phyloP scores from a whole-genome alignment of 768 basidiomycete species.

The Trametes villosa region DNA sequence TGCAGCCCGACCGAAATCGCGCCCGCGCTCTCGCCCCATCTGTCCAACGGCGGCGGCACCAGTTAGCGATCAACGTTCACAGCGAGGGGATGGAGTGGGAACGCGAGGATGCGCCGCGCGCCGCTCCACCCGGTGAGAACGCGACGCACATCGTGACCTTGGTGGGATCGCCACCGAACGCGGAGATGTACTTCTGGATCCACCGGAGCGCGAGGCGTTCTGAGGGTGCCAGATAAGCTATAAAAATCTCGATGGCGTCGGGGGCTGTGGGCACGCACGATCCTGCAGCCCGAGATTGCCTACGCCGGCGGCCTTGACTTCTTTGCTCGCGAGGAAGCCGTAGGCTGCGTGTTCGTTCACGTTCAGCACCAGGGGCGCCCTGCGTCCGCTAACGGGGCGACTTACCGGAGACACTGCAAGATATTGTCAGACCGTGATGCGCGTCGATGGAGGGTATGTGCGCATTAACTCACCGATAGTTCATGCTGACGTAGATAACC shows the following conservation, averaged over 20 bases:
- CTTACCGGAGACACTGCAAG: conserved; percentile 14
- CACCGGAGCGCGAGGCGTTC: conserved; percentile 49
- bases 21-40: conserved; percentile 45
- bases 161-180: conserved; percentile 49
- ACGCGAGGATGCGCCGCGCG: not conserved
- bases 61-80: not conserved
- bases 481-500: conserved; percentile 57
- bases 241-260: not conserved
- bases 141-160: conserved; percentile 48
- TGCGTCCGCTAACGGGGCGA: too few relatives aligned
- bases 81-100: not conserved
- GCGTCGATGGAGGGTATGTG: not conserved
- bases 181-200: conserved; percentile 46
- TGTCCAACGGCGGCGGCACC: conserved; percentile 7
- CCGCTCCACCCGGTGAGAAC: conserved; percentile 7
- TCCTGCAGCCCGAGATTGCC: conserved; percentile 59
- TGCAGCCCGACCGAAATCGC: conserved; percentile 40
- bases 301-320: conserved; percentile 43
- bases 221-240: conserved; percentile 1
- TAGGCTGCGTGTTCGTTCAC: conserved; percentile 32
- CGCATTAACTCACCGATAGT: conserved; percentile 54
- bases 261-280: conserved; percentile 34
- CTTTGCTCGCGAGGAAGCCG: conserved; percentile 47
- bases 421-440: not conserved
- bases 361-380: too few relatives aligned